Base-by-base conservation (phyloP, 1,284 basidiomycete genomes). In the Chalciporus sp. region DNA sequence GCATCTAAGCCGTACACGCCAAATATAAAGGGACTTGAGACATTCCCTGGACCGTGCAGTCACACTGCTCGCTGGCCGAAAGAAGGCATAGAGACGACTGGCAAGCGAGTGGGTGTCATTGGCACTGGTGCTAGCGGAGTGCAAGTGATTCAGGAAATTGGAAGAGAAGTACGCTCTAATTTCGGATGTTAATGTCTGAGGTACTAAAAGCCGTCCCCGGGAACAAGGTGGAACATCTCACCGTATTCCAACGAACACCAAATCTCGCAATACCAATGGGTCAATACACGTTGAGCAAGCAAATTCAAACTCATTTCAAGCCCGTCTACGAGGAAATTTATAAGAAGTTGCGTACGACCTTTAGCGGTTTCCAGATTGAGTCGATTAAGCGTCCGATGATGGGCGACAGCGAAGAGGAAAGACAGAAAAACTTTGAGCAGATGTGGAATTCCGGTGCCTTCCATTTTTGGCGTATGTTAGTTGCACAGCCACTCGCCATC, bases 171-270 rank as follows among this genome's bases (percentile, higher is more conserved):
- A 29, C 19, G 55, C 16, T 26, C 7, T 29, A 6, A 33, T 5
- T 19, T 43, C 11, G 3, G 23, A 11, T 11, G 8, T 11, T 11
- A 14, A 8, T 7, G 7, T 1, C n/a, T 19, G 10, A 6, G 14
- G 4, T 3, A 7, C 45, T 49, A n/a, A 47, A 6, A 16, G 2
- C 11, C 1, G n/a, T 8, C 1, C n/a, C n/a, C n/a, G n/a, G n/a
- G 12, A 6, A 46, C 16, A 17, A 61, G 60, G 55, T 55, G 3
- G 29, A 23, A 0, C 58, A 61, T 19, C 26, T 63, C 14, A 58
- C 55, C 10, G 55, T 63, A 1, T 61, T 63, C 39, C 61, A 61
- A 35, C 52, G 61, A 16, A 61, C 60, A 2, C 61, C 60, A 6
- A 61, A 63, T n/a, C 14, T 55, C 3, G 52, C 60, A 4, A 4